phyloP scores from a whole-genome alignment of 495 filamentous ascomycete genomes.

The Hamigera avellanea region DNA sequence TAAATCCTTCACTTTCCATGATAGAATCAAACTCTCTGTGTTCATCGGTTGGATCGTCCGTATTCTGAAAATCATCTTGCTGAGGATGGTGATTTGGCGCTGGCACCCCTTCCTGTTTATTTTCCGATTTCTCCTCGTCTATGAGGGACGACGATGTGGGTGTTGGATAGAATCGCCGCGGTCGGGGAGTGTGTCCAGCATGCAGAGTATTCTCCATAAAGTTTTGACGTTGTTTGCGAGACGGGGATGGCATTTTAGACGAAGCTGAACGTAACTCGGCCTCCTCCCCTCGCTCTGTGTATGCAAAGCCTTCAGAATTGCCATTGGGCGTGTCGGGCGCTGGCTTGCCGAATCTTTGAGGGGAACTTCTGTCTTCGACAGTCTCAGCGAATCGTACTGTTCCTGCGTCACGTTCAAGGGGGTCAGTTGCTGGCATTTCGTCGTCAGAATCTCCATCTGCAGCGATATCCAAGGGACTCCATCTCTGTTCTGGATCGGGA shows the following conservation, averaged over 20 bases:
- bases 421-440: conserved; percentile 6
- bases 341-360: conserved; percentile 5
- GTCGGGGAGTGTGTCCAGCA: conserved; percentile 17
- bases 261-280: conserved; percentile 25
- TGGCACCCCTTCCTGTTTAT: conserved; percentile 1
- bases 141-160: conserved; percentile 30
- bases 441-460: conserved; percentile 15
- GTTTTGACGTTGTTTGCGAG: conserved; percentile 12
- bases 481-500: conserved; percentile 4
- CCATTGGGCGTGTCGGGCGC: conserved; percentile 21
- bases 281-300: conserved; percentile 15
- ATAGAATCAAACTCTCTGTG: conserved; percentile 43
- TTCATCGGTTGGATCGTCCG: conserved; percentile 28
- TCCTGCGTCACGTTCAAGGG: conserved; percentile 14
- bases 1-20: conserved; percentile 49
- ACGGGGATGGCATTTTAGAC: conserved; percentile 30
- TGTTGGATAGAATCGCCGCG: conserved; percentile 27
- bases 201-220: conserved; percentile 22
- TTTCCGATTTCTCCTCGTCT: conserved; percentile 22
- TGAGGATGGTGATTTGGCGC: conserved; percentile 3
- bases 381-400: conserved; percentile 3
- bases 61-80: conserved; percentile 1
- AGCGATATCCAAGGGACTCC: conserved; percentile 8
- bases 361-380: conserved; percentile 4
- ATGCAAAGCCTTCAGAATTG: conserved; percentile 18